These are phyloP conservation scores for Entomophthora muscae DNA, from an alignment of 371 early-diverging fungal species.

Conservation along the genomic window DNA sequence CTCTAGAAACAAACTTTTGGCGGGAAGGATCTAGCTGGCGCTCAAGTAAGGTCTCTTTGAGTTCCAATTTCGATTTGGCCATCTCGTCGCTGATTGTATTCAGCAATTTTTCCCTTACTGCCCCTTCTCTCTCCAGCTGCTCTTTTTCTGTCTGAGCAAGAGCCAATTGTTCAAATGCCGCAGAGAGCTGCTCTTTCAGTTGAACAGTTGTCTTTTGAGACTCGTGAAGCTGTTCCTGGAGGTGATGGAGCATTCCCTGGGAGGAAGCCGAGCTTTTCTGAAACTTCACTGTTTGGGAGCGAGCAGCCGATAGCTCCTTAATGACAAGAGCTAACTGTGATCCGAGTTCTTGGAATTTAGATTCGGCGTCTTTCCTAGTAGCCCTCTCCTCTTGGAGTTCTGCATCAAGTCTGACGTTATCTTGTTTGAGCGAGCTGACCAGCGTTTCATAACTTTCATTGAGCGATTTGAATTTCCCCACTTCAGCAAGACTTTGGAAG, in stretches of 20 bases:
- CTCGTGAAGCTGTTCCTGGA: background rate
- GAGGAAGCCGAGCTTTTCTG: background rate
- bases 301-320: background rate
- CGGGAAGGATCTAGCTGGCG: background rate
- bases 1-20: constrained; percentile 4
- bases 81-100: constrained; percentile 1
- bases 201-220: background rate
- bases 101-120: background rate
- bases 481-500: background rate
- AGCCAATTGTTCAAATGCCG: background rate
- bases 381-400: background rate
- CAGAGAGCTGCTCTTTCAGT: background rate
- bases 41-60: background rate
- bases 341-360: constrained; percentile 3
- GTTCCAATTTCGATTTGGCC: constrained; percentile 6
- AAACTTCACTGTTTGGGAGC: background rate
- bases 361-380: background rate
- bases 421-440: background rate
- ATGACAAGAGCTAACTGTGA: background rate
- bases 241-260: background rate
- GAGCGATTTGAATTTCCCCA: background rate
- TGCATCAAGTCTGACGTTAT: background rate
- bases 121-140: background rate
- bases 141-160: background rate
- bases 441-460: background rate